Percentiles rank a stretch among this genome's conserved stretches.
Evolutionary conservation across 2,329 filamentous ascomycete species (phyloP).

Genomic region (Neurospora sp.): DNA sequence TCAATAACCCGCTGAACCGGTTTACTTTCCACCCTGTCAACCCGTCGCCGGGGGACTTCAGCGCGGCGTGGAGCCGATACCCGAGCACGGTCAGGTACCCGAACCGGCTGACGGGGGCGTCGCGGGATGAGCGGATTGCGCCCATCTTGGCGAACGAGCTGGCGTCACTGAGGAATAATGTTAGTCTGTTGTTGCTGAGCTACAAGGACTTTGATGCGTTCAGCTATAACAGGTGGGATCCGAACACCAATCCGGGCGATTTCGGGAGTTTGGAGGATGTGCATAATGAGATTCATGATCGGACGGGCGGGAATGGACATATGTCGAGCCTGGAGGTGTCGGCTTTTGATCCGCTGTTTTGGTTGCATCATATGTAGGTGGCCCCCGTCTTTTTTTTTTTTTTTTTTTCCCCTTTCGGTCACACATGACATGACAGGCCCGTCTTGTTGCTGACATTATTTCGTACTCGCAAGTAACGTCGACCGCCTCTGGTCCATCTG

Average conservation of each 20-base stretch:
- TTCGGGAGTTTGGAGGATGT: slow-evolving; percentile 26
- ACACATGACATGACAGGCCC: background rate
- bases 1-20: slow-evolving; percentile 21
- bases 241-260: slow-evolving; percentile 10
- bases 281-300: slow-evolving; percentile 29
- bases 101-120: slow-evolving; percentile 11
- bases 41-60: slow-evolving; percentile 13
- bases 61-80: slow-evolving; percentile 15
- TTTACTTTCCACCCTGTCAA: slow-evolving; percentile 19
- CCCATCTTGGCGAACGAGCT: slow-evolving; percentile 18
- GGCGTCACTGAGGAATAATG: slow-evolving; percentile 18
- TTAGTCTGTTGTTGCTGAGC: slow-evolving; percentile 14
- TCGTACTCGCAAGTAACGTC: slow-evolving; percentile 36
- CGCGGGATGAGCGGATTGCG: slow-evolving; percentile 18
- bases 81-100: slow-evolving; percentile 18
- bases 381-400: background rate
- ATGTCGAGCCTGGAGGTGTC: slow-evolving; percentile 46
- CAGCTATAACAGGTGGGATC: slow-evolving; percentile 17
- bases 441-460: no score
- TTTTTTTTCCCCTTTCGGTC: background rate
- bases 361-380: slow-evolving; percentile 48
- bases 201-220: slow-evolving; percentile 18
- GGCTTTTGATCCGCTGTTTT: slow-evolving; percentile 51
- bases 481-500: slow-evolving; percentile 55
- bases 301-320: slow-evolving; percentile 33